phyloP scores from a whole-genome alignment of 1,284 basidiomycete genomes.

The Hypsizygus ulmarius region DNA sequence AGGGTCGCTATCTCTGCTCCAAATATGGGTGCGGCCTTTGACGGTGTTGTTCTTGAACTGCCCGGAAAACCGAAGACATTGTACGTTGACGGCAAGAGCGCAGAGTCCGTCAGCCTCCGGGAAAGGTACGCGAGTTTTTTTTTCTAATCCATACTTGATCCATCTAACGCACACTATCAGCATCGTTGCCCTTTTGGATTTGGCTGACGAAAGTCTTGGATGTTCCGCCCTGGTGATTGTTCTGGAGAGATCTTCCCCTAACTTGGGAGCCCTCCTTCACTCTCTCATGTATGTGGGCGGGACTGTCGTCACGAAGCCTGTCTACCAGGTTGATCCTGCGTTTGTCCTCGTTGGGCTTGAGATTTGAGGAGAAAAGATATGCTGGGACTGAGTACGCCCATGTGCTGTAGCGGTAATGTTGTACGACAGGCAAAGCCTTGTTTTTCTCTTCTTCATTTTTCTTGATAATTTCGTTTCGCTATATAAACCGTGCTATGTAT shows the following conservation, averaged over 20 bases:
- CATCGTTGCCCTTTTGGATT: constrained; percentile 77
- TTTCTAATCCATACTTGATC: constrained; percentile 9
- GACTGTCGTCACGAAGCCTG: constrained; percentile 71
- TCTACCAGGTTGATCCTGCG: constrained; percentile 65
- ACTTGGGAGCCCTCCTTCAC: constrained; percentile 64
- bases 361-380: constrained; percentile 38
- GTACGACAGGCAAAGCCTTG: no score
- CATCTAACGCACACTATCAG: constrained; percentile 34
- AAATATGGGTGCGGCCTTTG: constrained; percentile 63
- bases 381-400: no score
- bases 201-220: constrained; percentile 74
- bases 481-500: no score
- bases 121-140: constrained; percentile 59
- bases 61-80: constrained; percentile 68
- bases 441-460: no score
- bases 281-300: constrained; percentile 84
- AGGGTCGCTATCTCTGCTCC: constrained; percentile 70
- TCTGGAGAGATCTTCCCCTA: constrained; percentile 57
- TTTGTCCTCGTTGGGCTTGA: constrained; percentile 78
- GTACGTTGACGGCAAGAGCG: constrained; percentile 79
- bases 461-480: no score
- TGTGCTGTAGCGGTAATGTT: no score
- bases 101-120: constrained; percentile 69
- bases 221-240: constrained; percentile 77
- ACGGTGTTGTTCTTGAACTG: constrained; percentile 74